A percentile compares a stretch with the other conserved stretches of the same genome.
phyloP scores from a whole-genome alignment of 768 basidiomycete species.

The Gymnopilus dilepis region DNA sequence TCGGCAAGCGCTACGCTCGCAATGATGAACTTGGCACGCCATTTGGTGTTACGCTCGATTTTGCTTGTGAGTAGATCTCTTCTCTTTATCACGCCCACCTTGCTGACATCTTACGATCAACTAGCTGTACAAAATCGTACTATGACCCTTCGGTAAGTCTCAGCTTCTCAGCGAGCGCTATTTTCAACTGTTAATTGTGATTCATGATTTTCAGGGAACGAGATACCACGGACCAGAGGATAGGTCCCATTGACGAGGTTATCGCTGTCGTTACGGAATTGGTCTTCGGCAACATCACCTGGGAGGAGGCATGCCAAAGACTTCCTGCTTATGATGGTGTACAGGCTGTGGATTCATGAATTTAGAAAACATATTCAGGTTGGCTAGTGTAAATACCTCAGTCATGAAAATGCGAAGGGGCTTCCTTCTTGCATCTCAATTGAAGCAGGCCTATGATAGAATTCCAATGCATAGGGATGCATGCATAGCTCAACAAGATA shows the following conservation, averaged over 20 bases:
- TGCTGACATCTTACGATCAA: constrained; percentile 1
- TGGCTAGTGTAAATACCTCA: not conserved
- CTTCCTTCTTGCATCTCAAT: too few species aligned
- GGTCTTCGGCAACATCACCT: constrained; percentile 76
- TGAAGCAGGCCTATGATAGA: too few species aligned
- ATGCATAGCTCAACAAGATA: too few species aligned
- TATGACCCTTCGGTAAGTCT: constrained; percentile 87
- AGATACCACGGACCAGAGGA: constrained; percentile 93
- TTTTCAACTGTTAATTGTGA: constrained; percentile 14
- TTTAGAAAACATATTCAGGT: too few species aligned
- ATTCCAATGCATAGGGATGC: too few species aligned
- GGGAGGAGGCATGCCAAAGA: constrained; percentile 75
- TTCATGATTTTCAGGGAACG: constrained; percentile 67
- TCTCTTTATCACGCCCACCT: not conserved
- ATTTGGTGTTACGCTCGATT: constrained; percentile 92
- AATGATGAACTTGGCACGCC: constrained; percentile 99
- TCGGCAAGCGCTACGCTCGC: constrained; percentile 95
- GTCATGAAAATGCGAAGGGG: not conserved
- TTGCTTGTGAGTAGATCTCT: constrained; percentile 62
- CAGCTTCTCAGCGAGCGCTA: not conserved
- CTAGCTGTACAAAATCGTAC: constrained; percentile 86
- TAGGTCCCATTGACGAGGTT: constrained; percentile 90
- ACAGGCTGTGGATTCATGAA: constrained; percentile 73
- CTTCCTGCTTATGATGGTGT: constrained; percentile 87
- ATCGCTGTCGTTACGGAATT: constrained; percentile 81